Conservation (phyloP, 2,329 filamentous ascomycete species). For the Apiospora aurea region DNA sequence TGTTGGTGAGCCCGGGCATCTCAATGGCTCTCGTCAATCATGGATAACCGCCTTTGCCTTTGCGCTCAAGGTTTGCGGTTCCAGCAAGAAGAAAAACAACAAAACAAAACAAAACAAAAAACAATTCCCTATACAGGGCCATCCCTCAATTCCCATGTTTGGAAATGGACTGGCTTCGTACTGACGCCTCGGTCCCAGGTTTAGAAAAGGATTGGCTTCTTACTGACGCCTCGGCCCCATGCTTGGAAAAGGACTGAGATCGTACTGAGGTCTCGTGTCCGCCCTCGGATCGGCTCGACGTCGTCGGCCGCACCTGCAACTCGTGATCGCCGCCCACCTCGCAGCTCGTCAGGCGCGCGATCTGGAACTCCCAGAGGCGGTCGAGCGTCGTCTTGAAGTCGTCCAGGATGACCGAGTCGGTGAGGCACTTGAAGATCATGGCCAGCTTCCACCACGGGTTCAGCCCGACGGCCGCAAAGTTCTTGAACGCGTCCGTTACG, state of each 20-base stretch:
- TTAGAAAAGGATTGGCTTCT: neutral
- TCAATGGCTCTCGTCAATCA: neutral
- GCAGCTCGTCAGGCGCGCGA: conserved; percentile 46
- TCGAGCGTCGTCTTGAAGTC: conserved; percentile 70
- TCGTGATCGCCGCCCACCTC: conserved; percentile 52
- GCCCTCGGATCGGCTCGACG: neutral
- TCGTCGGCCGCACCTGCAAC: neutral
- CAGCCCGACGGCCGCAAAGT: conserved; percentile 49
- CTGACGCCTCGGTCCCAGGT: neutral
- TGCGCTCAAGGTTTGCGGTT: neutral
- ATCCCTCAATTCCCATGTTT: conserved; percentile 5
- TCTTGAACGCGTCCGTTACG: conserved; percentile 58
- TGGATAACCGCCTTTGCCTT: neutral
- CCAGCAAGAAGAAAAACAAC: neutral
- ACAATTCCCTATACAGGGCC: neutral
- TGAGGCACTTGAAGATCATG: conserved; percentile 72
- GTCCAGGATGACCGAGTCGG: conserved; percentile 70
- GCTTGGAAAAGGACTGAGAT: neutral
- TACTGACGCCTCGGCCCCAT: neutral
- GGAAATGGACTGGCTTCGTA: neutral
- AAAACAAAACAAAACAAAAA: neutral
- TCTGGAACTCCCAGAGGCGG: conserved; percentile 21
- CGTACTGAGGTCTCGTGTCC: neutral
- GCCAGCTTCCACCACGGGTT: conserved; percentile 71
- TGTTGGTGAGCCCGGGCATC: neutral